A percentile compares a stretch with the other conserved stretches of the same genome.
Conservation (phyloP, 1,284 basidiomycete species). For the Irpex rosettiformis region DNA sequence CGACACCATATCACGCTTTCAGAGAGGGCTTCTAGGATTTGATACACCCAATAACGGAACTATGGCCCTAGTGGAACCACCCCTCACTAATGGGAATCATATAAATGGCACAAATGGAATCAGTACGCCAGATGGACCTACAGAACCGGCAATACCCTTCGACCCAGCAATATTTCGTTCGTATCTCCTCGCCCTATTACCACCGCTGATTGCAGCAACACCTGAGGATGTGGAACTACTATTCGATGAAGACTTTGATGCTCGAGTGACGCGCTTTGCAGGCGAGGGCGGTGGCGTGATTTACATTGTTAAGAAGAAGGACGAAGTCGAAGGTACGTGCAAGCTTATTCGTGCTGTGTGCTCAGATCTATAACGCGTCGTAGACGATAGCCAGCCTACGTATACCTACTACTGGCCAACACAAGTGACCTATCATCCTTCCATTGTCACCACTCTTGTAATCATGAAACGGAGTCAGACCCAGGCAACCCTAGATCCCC, state of each 20-base stretch:
- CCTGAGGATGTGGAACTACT: slow-evolving; percentile 61
- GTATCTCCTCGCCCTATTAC: slow-evolving; percentile 70
- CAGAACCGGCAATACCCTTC: slow-evolving; percentile 36
- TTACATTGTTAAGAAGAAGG: slow-evolving; percentile 75
- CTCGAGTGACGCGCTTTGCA: slow-evolving; percentile 70
- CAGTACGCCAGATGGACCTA: slow-evolving; percentile 22
- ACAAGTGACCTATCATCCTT: slow-evolving; percentile 78
- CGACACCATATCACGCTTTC: slow-evolving; percentile 13
- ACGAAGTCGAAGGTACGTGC: slow-evolving; percentile 65
- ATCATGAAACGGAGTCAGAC: slow-evolving; percentile 77
- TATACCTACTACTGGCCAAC: slow-evolving; percentile 71
- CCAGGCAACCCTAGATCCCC: slow-evolving; percentile 76
- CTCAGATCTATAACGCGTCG: slow-evolving; percentile 12
- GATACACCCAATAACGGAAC: slow-evolving; percentile 7
- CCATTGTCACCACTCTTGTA: slow-evolving; percentile 84
- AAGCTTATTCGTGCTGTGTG: background rate
- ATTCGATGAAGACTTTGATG: slow-evolving; percentile 74
- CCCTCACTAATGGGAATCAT: slow-evolving; percentile 24
- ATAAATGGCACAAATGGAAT: slow-evolving; percentile 23
- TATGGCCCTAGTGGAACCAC: slow-evolving; percentile 27
- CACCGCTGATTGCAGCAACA: slow-evolving; percentile 68
- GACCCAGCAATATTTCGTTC: slow-evolving; percentile 60
- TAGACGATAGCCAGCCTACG: slow-evolving; percentile 59
- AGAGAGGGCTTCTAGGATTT: slow-evolving; percentile 7
- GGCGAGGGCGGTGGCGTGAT: slow-evolving; percentile 68